Evolutionary conservation across 2,329 filamentous ascomycete genomes (phyloP).

Genomic region (Ascochyta viciae-villosae): DNA sequence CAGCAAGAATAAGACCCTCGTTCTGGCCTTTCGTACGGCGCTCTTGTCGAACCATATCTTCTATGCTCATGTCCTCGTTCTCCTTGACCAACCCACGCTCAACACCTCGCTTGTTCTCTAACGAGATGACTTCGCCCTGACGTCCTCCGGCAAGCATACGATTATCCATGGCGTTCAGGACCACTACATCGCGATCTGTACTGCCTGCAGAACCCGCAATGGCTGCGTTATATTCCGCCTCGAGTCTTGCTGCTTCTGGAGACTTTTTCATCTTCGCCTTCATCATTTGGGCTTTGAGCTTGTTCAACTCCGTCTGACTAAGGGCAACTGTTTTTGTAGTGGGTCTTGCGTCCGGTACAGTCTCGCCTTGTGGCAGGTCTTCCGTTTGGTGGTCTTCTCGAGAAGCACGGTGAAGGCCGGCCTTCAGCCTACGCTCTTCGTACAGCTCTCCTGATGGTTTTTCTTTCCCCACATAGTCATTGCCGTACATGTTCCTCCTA

Average conservation of each 20-base stretch:
- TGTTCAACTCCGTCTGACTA: slow-evolving; percentile 83
- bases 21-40: slow-evolving; percentile 80
- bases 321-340: slow-evolving; percentile 60
- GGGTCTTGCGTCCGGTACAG: slow-evolving; percentile 63
- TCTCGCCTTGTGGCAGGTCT: slow-evolving; percentile 59
- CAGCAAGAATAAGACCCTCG: slow-evolving; percentile 82
- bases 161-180: slow-evolving; percentile 87
- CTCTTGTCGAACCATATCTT: slow-evolving; percentile 97
- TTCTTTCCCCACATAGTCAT: slow-evolving; percentile 82
- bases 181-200: slow-evolving; percentile 72
- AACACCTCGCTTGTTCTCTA: slow-evolving; percentile 80
- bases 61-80: slow-evolving; percentile 94
- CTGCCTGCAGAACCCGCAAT: slow-evolving; percentile 65
- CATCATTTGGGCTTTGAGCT: slow-evolving; percentile 92
- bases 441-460: slow-evolving; percentile 89
- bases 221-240: slow-evolving; percentile 83
- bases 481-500: slow-evolving; percentile 79
- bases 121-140: slow-evolving; percentile 75
- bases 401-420: slow-evolving; percentile 55
- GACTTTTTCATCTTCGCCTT: slow-evolving; percentile 87
- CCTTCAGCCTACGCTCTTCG: slow-evolving; percentile 72
- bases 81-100: slow-evolving; percentile 86
- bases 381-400: slow-evolving; percentile 36
- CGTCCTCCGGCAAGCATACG: slow-evolving; percentile 82
- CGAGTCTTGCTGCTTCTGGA: slow-evolving; percentile 76